phyloP scores from a whole-genome alignment of 2,329 filamentous ascomycete genomes.

The Exutisphaerella laricina region DNA sequence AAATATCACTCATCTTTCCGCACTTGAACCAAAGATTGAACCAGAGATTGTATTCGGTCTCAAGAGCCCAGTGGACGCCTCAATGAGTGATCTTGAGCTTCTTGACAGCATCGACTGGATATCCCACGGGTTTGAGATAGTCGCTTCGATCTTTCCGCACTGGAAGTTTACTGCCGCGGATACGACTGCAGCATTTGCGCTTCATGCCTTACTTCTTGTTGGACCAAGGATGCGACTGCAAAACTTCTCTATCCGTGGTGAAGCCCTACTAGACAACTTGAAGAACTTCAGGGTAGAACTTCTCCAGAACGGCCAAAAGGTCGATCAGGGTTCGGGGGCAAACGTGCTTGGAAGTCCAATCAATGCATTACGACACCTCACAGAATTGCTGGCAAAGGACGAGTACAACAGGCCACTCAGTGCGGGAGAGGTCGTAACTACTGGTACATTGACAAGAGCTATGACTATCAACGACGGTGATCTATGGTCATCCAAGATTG shows the following conservation, averaged over 20 bases:
- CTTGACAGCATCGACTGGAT: constrained; percentile 19
- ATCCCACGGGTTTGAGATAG: constrained; percentile 20
- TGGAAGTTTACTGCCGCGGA: constrained; percentile 23
- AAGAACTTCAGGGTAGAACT: constrained; percentile 19
- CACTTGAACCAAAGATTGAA: constrained; percentile 21
- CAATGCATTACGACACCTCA: constrained; percentile 16
- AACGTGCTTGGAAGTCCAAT: constrained; percentile 23
- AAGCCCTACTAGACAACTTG: constrained; percentile 15
- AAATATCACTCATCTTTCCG: constrained; percentile 17
- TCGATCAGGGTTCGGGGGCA: constrained; percentile 13
- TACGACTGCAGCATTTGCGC: constrained; percentile 19
- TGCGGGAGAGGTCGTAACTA: constrained; percentile 18
- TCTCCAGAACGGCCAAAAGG: constrained; percentile 13
- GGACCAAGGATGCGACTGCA: constrained; percentile 13
- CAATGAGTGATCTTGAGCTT: constrained; percentile 20
- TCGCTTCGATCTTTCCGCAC: constrained; percentile 19
- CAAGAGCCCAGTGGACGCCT: constrained; percentile 9
- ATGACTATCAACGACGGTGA: constrained; percentile 18
- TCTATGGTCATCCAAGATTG: constrained; percentile 18
- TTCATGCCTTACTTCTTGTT: constrained; percentile 21
- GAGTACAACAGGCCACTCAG: constrained; percentile 18
- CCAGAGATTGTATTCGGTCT: constrained; percentile 21
- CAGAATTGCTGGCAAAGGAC: constrained; percentile 19
- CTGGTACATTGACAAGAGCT: constrained; percentile 21
- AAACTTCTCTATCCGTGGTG: constrained; percentile 1